phyloP scores from a whole-genome alignment of 2,329 filamentous ascomycete genomes.

The Zymoseptoria tritici region DNA sequence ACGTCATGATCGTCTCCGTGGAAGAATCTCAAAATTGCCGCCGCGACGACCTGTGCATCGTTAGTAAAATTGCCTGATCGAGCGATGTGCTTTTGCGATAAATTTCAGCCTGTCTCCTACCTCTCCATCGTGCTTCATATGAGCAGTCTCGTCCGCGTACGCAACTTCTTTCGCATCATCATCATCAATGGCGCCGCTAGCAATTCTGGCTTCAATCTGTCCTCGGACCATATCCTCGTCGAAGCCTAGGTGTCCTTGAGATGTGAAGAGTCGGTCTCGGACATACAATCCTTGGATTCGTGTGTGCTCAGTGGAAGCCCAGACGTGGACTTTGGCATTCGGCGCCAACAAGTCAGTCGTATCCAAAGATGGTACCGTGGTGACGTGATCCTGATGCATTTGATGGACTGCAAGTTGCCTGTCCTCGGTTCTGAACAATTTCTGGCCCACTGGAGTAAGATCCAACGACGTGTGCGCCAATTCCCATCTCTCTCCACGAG shows the following conservation, averaged over 20 bases:
- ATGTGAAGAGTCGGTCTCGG: slow-evolving; percentile 39
- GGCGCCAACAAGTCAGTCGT: slow-evolving; percentile 31
- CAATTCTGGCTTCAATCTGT: slow-evolving; percentile 38
- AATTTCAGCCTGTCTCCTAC: too few species aligned
- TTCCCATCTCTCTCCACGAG: slow-evolving; percentile 40
- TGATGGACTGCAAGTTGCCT: slow-evolving; percentile 37
- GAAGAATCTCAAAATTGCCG: slow-evolving; percentile 41
- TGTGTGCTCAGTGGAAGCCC: slow-evolving; percentile 40
- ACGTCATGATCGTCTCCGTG: slow-evolving; percentile 42
- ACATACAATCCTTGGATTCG: slow-evolving; percentile 42
- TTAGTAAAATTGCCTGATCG: too few species aligned
- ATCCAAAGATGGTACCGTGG: slow-evolving; percentile 26
- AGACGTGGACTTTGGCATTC: slow-evolving; percentile 42
- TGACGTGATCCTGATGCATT: slow-evolving; percentile 43
- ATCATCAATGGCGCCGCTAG: slow-evolving; percentile 36
- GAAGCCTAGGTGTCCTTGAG: slow-evolving; percentile 42
- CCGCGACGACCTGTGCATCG: slow-evolving; percentile 26
- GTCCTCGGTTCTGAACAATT: slow-evolving; percentile 34
- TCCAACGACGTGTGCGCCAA: slow-evolving; percentile 38
- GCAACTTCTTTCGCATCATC: slow-evolving; percentile 32
- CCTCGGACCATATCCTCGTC: slow-evolving; percentile 40
- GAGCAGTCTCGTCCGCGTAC: slow-evolving; percentile 32
- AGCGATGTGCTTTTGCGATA: too few species aligned
- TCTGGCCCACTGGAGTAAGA: slow-evolving; percentile 34
- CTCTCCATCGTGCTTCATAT: slow-evolving; percentile 35